These are phyloP conservation scores for Ceratocystis cacaofunesta DNA, from an alignment of 2,329 filamentous ascomycete species.

Conservation along the genomic window DNA sequence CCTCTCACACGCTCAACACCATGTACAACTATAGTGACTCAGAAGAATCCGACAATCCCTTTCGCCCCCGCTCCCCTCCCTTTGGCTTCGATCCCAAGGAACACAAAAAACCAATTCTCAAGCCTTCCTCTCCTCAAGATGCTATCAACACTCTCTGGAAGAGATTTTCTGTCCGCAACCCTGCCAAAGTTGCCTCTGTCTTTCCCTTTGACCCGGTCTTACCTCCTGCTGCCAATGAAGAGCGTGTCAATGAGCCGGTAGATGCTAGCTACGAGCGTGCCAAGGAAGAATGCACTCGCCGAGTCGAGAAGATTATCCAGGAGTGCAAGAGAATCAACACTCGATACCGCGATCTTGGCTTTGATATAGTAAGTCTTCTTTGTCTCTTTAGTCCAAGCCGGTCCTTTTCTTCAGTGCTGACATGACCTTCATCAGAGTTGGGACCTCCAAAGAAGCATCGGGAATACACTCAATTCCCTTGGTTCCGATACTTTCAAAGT, in stretches of 20 bases:
- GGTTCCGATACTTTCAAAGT: constrained; percentile 39
- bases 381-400: constrained; percentile 23
- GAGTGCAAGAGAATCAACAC: constrained; percentile 62
- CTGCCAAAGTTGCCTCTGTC: constrained; percentile 49
- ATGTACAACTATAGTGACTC: constrained; percentile 37
- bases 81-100: constrained; percentile 23
- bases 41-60: constrained; percentile 35
- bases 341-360: constrained; percentile 57
- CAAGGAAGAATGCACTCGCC: constrained; percentile 46
- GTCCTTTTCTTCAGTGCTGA: background rate
- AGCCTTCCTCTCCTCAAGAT: constrained; percentile 46
- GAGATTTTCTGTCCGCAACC: constrained; percentile 41
- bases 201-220: constrained; percentile 48
- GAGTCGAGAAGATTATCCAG: constrained; percentile 44
- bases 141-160: constrained; percentile 54
- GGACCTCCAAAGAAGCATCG: constrained; percentile 52
- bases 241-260: constrained; percentile 45
- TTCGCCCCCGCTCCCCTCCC: constrained; percentile 25
- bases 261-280: constrained; percentile 48
- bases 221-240: constrained; percentile 32
- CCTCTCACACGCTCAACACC: background rate
- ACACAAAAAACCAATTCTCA: constrained; percentile 42
- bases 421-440: constrained; percentile 33
- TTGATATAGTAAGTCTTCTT: constrained; percentile 36
- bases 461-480: constrained; percentile 39